Evolutionary conservation across 768 basidiomycete species (phyloP), one percentile per base, ranked within the genome.

Genomic region (Mycena crocata): DNA sequence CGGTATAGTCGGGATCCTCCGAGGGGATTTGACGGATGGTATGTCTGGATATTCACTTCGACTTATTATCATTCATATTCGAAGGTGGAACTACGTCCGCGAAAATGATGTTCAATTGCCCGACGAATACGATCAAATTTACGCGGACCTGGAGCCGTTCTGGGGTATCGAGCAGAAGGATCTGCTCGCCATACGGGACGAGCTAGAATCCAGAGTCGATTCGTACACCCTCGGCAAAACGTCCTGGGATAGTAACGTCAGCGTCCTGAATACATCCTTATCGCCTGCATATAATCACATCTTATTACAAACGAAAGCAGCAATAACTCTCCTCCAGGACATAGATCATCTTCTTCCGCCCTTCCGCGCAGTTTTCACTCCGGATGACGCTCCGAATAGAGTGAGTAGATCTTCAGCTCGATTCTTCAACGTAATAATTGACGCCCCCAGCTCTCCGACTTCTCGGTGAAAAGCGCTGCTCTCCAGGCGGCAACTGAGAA

Each of bases 21-120:
- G 0, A 86, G 85, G 56, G 96, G 96, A 0, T 98, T 98, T 67
- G 94, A 95, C 74, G 80, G 85, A 34, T 97, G 95, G 95, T 95
- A 81, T 80, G 80, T n/a, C n/a, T n/a, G n/a, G n/a, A n/a, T n/a
- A n/a, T n/a, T n/a, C n/a, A n/a, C n/a, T n/a, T n/a, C n/a, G n/a
- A n/a, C n/a, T n/a, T n/a, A n/a, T n/a, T 5, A 2, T 30, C 12
- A 7, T 2, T 14, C 28, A n/a, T 26, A 19, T 21, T 40, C 21
- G 40, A 40, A 85, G 84, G 85, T 86, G 84, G 84, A 70, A 80
- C 42, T 85, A 84, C 75, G 93, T 88, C n/a, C 81, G 83, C 73
- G 83, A 89, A 52, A 86, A 95, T 76, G 80, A 87, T 21, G 89
- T 94, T 28, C 88, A 90, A 71, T 87, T 97, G 59, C 86, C 91